Conservation (phyloP, 495 filamentous ascomycete species). For the Penicillium paxilli region DNA sequence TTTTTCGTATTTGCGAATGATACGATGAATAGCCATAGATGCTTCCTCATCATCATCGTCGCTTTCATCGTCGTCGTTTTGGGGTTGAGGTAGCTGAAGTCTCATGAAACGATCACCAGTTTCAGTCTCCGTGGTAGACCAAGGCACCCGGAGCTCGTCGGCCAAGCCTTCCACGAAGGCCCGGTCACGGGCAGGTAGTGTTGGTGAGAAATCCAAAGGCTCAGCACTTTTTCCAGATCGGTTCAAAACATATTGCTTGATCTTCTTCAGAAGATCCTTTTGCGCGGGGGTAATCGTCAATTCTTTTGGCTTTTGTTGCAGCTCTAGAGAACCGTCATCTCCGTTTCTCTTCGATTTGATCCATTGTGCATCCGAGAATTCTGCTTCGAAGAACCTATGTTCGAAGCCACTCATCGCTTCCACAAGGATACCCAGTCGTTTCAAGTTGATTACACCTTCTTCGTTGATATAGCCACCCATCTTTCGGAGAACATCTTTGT, state of each 20-base stretch:
- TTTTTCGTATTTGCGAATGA: conserved; percentile 86
- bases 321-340: conserved; percentile 49
- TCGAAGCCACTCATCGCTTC: conserved; percentile 84
- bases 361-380: conserved; percentile 87
- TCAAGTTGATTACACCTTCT: conserved; percentile 82
- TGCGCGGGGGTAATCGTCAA: conserved; percentile 79
- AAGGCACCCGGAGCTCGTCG: conserved; percentile 75
- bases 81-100: conserved; percentile 59
- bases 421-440: conserved; percentile 74
- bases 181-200: conserved; percentile 80
- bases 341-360: conserved; percentile 71
- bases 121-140: conserved; percentile 76
- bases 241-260: conserved; percentile 78
- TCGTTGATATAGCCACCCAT: conserved; percentile 97
- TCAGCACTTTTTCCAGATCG: conserved; percentile 46
- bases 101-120: conserved; percentile 78
- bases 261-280: conserved; percentile 74
- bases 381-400: conserved; percentile 86
- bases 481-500: conserved; percentile 85
- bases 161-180: conserved; percentile 90
- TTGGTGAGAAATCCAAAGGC: conserved; percentile 68
- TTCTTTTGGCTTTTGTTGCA: conserved; percentile 58
- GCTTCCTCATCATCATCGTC: conserved; percentile 83
- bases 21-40: conserved; percentile 75
- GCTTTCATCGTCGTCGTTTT: conserved; percentile 50